Evolutionary conservation across 2,329 filamentous ascomycete genomes (phyloP).

Genomic region (Colletotrichum godetiae): DNA sequence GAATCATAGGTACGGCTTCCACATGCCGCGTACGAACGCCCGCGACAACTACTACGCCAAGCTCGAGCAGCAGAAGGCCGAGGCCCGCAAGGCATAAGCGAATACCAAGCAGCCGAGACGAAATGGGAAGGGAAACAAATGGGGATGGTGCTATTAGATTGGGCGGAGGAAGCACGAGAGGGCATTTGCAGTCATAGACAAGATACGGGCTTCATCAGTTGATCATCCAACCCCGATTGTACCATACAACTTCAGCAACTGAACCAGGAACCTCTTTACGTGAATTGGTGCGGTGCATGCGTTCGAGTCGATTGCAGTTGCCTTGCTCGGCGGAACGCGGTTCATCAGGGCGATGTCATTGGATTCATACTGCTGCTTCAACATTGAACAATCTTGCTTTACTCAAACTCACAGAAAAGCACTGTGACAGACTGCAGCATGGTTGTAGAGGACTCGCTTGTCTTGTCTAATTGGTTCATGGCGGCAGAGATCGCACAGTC

Average conservation of each 20-base stretch:
- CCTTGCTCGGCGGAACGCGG: background rate
- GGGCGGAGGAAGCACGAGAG: conserved; percentile 13
- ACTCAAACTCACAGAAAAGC: background rate
- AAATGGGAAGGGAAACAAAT: background rate
- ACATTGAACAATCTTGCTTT: background rate
- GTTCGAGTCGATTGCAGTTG: background rate
- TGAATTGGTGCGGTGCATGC: background rate
- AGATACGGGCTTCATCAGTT: conserved; percentile 28
- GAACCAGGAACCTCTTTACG: conserved; percentile 12
- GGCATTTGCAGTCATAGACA: conserved; percentile 28
- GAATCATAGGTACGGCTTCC: conserved; percentile 68
- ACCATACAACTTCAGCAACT: conserved; percentile 36
- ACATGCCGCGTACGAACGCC: conserved; percentile 68
- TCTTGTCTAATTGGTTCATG: background rate
- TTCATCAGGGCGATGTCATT: background rate
- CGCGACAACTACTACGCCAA: conserved; percentile 70
- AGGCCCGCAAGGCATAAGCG: conserved; percentile 39
- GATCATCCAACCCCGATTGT: conserved; percentile 33
- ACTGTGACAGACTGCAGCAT: background rate
- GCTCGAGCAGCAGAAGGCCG: conserved; percentile 67
- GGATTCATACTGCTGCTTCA: background rate
- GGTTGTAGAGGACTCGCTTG: background rate
- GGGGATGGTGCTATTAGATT: conserved; percentile 8
- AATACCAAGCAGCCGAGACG: background rate
- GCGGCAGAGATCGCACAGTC: background rate